Evolutionary conservation across 2,329 filamentous ascomycete species (phyloP).

Genomic region (Sphaerulina vaccinii): DNA sequence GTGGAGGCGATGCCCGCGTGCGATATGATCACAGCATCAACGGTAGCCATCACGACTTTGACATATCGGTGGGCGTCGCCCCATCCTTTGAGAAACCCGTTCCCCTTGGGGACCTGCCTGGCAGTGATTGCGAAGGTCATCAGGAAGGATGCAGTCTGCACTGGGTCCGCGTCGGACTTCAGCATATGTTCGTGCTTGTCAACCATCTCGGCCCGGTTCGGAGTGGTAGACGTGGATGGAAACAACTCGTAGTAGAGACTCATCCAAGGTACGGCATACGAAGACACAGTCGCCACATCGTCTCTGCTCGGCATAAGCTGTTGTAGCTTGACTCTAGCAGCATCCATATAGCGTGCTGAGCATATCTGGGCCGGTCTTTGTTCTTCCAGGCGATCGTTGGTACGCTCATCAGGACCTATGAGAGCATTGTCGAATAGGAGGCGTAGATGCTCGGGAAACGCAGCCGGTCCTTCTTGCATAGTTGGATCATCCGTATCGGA

Average conservation of each 20-base stretch:
- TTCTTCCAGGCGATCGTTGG: not conserved
- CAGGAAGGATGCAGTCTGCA: slow-evolving; percentile 32
- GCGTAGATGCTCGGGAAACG: slow-evolving; percentile 31
- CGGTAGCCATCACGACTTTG: slow-evolving; percentile 29
- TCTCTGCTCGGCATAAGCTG: slow-evolving; percentile 30
- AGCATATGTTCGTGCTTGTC: slow-evolving; percentile 30
- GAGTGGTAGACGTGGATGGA: slow-evolving; percentile 25
- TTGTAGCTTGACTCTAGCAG: slow-evolving; percentile 26
- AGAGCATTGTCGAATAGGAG: slow-evolving; percentile 36
- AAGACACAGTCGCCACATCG: slow-evolving; percentile 27
- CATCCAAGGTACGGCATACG: slow-evolving; percentile 32
- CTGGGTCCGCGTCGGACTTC: slow-evolving; percentile 26
- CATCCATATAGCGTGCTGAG: slow-evolving; percentile 20
- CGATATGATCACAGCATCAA: slow-evolving; percentile 33
- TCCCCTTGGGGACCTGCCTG: slow-evolving; percentile 27
- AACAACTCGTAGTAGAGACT: slow-evolving; percentile 29
- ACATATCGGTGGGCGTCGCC: slow-evolving; percentile 22
- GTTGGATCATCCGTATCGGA: slow-evolving; percentile 7
- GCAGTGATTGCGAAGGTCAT: slow-evolving; percentile 34
- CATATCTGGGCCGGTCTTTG: slow-evolving; percentile 7
- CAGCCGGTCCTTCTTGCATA: not conserved
- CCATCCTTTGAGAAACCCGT: slow-evolving; percentile 10
- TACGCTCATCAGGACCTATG: slow-evolving; percentile 24
- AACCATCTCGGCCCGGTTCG: slow-evolving; percentile 28
- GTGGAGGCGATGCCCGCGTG: slow-evolving; percentile 38